A percentile compares a stretch with the other conserved stretches of the same genome.
Evolutionary conservation across 2,329 filamentous ascomycete species (phyloP).

Genomic region (Fusarium illudens): DNA sequence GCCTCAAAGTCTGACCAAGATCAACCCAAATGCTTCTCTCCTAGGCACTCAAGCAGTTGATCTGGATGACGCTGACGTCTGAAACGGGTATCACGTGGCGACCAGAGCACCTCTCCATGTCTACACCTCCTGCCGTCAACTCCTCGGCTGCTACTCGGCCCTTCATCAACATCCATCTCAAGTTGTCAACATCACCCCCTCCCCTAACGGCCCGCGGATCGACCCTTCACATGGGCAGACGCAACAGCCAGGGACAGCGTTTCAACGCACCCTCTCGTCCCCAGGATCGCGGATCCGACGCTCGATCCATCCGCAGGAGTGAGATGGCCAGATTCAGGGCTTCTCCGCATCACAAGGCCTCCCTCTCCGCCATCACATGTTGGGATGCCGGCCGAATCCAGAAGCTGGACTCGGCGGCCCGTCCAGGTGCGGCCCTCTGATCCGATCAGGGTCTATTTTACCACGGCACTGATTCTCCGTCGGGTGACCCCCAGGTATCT

Average conservation of each 20-base stretch:
- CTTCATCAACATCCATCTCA: not conserved
- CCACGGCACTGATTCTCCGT: conserved; percentile 34
- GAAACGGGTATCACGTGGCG: not conserved
- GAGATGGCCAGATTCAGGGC: conserved; percentile 28
- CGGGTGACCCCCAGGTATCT: conserved; percentile 23
- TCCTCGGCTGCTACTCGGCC: not conserved
- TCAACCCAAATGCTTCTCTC: not conserved
- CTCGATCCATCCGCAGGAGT: conserved; percentile 32
- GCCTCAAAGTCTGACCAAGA: not conserved
- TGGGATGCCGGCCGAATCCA: conserved; percentile 23
- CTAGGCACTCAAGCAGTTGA: not conserved
- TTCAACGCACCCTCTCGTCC: not conserved
- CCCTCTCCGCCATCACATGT: conserved; percentile 33
- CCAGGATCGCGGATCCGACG: conserved; percentile 31
- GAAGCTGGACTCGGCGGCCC: conserved; percentile 22
- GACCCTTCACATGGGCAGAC: conserved; percentile 21
- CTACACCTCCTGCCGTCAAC: not conserved
- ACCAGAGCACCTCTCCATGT: not conserved
- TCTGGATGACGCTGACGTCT: not conserved
- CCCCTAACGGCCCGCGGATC: conserved; percentile 24
- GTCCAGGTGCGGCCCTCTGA: conserved; percentile 30
- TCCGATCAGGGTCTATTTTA: conserved; percentile 28
- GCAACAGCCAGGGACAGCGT: conserved; percentile 23
- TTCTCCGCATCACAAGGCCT: conserved; percentile 38
- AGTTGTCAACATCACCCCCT: conserved; percentile 12